Evolutionary conservation across 495 filamentous ascomycete species (phyloP).

Genomic region (Xylaria scruposa): DNA sequence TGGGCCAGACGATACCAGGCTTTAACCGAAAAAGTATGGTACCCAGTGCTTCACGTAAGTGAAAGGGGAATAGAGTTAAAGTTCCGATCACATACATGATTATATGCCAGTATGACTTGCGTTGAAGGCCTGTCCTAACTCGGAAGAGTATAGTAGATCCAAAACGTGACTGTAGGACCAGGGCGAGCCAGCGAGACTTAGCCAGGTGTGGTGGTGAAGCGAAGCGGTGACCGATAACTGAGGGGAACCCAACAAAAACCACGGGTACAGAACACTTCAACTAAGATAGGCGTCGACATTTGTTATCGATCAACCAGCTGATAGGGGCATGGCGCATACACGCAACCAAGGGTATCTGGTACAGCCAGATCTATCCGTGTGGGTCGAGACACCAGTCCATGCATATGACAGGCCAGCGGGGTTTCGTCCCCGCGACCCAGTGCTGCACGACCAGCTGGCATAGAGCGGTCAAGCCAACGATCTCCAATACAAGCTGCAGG

Average conservation of each 20-base stretch:
- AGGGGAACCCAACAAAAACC: constrained; percentile 5
- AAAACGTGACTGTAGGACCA: not conserved
- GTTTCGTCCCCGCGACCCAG: constrained; percentile 19
- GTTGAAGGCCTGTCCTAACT: constrained; percentile 18
- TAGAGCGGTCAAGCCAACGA: constrained; percentile 24
- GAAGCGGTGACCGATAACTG: constrained; percentile 22
- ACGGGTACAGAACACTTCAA: not conserved
- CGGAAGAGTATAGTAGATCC: constrained; percentile 1
- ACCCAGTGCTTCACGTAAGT: not conserved
- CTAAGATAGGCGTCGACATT: not conserved
- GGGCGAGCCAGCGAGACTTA: not conserved
- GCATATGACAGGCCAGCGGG: constrained; percentile 25
- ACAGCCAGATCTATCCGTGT: constrained; percentile 27
- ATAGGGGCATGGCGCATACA: constrained; percentile 26
- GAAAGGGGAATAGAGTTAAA: not conserved
- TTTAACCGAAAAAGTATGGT: constrained; percentile 6
- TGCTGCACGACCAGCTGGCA: constrained; percentile 31
- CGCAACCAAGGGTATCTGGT: constrained; percentile 21
- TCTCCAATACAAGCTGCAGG: constrained; percentile 22
- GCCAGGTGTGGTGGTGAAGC: constrained; percentile 23
- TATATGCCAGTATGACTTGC: constrained; percentile 28
- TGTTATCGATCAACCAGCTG: constrained; percentile 11
- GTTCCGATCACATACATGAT: constrained; percentile 18
- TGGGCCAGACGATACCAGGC: not conserved
- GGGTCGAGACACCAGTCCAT: constrained; percentile 20